Conservation (phyloP, 176 grass and related monocot genomes). For the Oryza glaberrima region DNA sequence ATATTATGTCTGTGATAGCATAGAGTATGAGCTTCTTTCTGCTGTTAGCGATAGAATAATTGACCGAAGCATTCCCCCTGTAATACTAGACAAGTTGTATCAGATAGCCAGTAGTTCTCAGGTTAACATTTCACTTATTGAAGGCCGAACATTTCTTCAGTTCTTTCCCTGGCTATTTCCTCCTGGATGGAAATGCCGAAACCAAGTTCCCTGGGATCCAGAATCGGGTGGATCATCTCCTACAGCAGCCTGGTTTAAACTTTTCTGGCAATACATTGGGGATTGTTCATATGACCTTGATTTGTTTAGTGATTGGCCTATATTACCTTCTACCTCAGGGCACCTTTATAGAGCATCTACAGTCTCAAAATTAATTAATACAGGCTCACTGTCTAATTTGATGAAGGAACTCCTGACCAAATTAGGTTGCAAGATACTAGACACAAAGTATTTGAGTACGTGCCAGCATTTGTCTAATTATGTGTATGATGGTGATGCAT, state of each 20-base stretch:
- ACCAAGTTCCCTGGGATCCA: conserved; percentile 78
- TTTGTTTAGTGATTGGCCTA: conserved; percentile 88
- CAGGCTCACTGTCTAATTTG: conserved; percentile 65
- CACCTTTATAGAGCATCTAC: conserved; percentile 70
- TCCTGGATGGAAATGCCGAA: conserved; percentile 78
- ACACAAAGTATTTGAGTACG: conserved; percentile 57
- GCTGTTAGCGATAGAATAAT: conserved; percentile 73
- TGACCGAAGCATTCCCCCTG: conserved; percentile 68
- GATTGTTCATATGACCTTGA: conserved; percentile 68
- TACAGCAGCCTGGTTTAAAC: conserved; percentile 75
- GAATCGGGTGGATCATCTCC: conserved; percentile 55
- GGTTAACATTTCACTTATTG: conserved; percentile 72
- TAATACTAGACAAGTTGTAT: conserved; percentile 63
- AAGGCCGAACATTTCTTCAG: conserved; percentile 67
- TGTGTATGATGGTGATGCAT: conserved; percentile 69
- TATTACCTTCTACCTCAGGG: conserved; percentile 88
- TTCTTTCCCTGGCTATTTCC: conserved; percentile 85
- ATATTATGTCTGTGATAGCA: conserved; percentile 76
- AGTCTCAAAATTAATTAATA: conserved; percentile 78
- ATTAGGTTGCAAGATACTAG: conserved; percentile 89
- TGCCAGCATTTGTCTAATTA: conserved; percentile 71
- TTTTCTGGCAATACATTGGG: conserved; percentile 89
- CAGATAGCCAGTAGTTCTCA: conserved; percentile 64
- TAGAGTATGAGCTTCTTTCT: conserved; percentile 78
- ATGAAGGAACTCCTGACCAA: conserved; percentile 70